phyloP scores from a whole-genome alignment of 768 basidiomycete species.

The Cyclocybe cylindracea region DNA sequence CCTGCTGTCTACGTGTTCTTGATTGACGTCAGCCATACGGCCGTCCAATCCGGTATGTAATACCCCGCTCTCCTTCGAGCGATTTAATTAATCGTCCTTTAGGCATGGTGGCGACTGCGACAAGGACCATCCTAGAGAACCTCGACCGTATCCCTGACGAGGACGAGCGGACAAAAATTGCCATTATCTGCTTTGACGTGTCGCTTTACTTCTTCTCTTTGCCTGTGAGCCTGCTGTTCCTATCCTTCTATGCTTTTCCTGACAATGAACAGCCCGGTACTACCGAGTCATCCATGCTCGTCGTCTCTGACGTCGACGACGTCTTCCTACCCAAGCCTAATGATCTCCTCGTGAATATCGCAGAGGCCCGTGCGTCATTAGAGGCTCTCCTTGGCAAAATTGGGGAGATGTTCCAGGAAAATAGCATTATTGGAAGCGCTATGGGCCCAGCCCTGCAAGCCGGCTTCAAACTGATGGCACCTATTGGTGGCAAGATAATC shows the following conservation, averaged over 20 bases:
- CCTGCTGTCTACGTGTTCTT: conserved; percentile 97
- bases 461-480: conserved; percentile 91
- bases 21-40: conserved; percentile 93
- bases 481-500: conserved; percentile 94
- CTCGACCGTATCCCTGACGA: conserved; percentile 95
- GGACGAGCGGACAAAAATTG: conserved; percentile 88
- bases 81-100: neutral
- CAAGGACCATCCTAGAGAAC: conserved; percentile 93
- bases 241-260: neutral
- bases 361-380: conserved; percentile 77
- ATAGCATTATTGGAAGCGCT: conserved; percentile 89
- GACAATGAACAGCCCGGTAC: conserved; percentile 52
- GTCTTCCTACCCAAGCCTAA: conserved; percentile 97
- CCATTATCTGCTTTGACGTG: conserved; percentile 89
- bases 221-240: conserved; percentile 50
- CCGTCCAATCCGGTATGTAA: conserved; percentile 79
- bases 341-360: conserved; percentile 93
- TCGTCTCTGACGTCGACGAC: conserved; percentile 95
- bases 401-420: conserved; percentile 98
- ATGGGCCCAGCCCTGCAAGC: conserved; percentile 94
- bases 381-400: conserved; percentile 82
- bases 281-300: conserved; percentile 89
- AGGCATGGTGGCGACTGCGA: conserved; percentile 99
- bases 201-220: conserved; percentile 97
- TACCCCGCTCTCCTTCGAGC: neutral